These are phyloP conservation scores for Heliocybe sulcata DNA, from an alignment of 1,284 basidiomycete genomes.

Conservation along the genomic window DNA sequence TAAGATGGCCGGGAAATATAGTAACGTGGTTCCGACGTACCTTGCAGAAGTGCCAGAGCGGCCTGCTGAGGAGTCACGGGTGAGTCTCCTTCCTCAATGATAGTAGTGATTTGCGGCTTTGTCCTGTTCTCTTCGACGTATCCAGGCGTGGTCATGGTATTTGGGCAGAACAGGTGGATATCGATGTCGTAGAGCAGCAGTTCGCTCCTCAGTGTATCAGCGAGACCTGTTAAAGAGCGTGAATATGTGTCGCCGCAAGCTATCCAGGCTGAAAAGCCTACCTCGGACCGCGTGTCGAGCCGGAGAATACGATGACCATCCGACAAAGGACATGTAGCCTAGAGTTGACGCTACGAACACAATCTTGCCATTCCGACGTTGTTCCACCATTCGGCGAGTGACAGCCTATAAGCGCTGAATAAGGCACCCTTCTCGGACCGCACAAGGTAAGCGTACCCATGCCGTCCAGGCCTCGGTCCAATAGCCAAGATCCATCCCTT, in stretches of 20 bases:
- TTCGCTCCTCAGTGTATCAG: slow-evolving; percentile 83
- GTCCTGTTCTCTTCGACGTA: slow-evolving; percentile 74
- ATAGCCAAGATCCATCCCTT: slow-evolving; percentile 58
- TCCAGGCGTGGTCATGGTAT: slow-evolving; percentile 81
- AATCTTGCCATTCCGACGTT: slow-evolving; percentile 58
- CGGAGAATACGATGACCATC: slow-evolving; percentile 83
- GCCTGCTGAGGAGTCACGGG: slow-evolving; percentile 63
- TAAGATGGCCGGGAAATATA: slow-evolving; percentile 2
- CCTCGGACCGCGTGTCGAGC: slow-evolving; percentile 89
- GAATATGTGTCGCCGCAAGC: slow-evolving; percentile 2
- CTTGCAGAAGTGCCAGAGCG: slow-evolving; percentile 56
- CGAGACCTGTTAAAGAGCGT: slow-evolving; percentile 52
- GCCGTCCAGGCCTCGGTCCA: slow-evolving; percentile 77
- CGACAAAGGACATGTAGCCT: slow-evolving; percentile 76
- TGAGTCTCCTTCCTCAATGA: slow-evolving; percentile 77
- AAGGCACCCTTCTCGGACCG: background rate
- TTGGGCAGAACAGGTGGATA: slow-evolving; percentile 85
- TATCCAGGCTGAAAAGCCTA: slow-evolving; percentile 21
- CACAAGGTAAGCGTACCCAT: slow-evolving; percentile 41
- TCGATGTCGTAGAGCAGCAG: slow-evolving; percentile 73
- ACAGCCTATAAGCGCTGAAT: slow-evolving; percentile 44
- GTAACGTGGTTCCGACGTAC: slow-evolving; percentile 28
- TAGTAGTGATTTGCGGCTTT: slow-evolving; percentile 76
- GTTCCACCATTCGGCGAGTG: slow-evolving; percentile 62
- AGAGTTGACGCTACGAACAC: slow-evolving; percentile 81